These are phyloP conservation scores for Cutaneotrichosporon cyanovorans DNA, from an alignment of 1,284 basidiomycete species.

Conservation along the genomic window DNA sequence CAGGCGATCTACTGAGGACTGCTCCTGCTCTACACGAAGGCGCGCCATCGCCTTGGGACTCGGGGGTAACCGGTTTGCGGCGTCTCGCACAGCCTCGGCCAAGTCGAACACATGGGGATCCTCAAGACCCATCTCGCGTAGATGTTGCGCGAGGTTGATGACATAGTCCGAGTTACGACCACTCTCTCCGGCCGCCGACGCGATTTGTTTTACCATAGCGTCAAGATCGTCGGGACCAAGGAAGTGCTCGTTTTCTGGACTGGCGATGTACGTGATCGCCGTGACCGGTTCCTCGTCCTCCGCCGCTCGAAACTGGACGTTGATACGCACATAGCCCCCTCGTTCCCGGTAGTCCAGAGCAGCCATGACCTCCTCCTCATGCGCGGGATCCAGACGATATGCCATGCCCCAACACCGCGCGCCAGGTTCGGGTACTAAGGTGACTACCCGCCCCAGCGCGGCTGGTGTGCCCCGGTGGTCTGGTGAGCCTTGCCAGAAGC, in stretches of 20 bases:
- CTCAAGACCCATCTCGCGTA: conserved; percentile 12
- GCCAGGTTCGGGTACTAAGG: conserved; percentile 26
- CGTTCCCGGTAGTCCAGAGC: conserved; percentile 19
- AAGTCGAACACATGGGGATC: conserved; percentile 13
- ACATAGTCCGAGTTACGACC: conserved; percentile 12
- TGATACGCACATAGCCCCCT: conserved; percentile 14
- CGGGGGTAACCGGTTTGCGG: not conserved
- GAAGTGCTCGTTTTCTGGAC: conserved; percentile 11
- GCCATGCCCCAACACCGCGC: conserved; percentile 15
- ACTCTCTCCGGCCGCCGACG: conserved; percentile 6
- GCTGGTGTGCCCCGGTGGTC: conserved; percentile 43
- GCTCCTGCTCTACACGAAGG: no score
- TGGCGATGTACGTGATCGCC: conserved; percentile 14
- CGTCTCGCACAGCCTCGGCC: conserved; percentile 6
- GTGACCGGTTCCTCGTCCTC: not conserved
- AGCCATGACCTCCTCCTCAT: conserved; percentile 14
- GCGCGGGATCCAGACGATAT: conserved; percentile 8
- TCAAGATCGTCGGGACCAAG: conserved; percentile 10
- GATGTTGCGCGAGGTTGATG: conserved; percentile 11
- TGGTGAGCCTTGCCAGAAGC: conserved; percentile 43
- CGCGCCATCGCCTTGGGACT: no score
- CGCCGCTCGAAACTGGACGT: conserved; percentile 5
- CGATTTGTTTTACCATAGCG: conserved; percentile 10
- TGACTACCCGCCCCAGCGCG: conserved; percentile 39
- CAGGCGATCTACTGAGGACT: no score